Base-by-base conservation (phyloP, 192 early-diverging fungal genomes). In the Anaeromyces robustus region DNA sequence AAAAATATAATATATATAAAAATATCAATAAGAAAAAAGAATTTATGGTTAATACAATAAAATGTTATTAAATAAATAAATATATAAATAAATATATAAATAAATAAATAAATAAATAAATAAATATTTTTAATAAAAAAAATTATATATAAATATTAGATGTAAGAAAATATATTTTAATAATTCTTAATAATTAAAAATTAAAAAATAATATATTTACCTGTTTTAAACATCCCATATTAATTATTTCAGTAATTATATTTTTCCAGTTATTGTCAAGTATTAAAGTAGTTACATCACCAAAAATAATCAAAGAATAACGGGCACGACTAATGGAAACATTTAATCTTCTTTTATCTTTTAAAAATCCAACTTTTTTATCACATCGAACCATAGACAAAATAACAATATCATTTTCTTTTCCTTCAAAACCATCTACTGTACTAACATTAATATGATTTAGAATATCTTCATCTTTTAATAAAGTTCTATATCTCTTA, bases 361-460 rank as follows among this genome's bases (percentile, higher is more conserved):
- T 84, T 82, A 96, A 85, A 83, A 98, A 97, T 17, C 95, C 95
- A 41, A 97, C 92, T 0, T 86, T 79, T 17, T 80, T 86, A 78
- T 84, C 84, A 3, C 79, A 19, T 29, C 96, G 89, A 29, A 99
- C 97, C 80, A 94, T 96, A 0, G 95, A 96, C 78, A 99, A 92
- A 78, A 99, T 95, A 34, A 99, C 94, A 37, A 98, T 94, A 29
- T 97, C 97, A 84, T 98, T 98, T 83, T 98, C 96, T 85, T 97
- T 94, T 12, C 96, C 97, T 86, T 99, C 96, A 83, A 98, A 99
- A 17, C 96, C 96, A 84, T 98, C 96, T 77, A 89, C 95, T 0
- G 96, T 98, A 84, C 96, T 96, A 81, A 98, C 92, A 82, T 96
- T 95, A 5, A 99, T 90, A 5, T 87, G 85, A 29, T 94, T 87